Percentiles rank a stretch among this genome's conserved stretches.
Evolutionary conservation across 441 rosid species (phyloP).

Genomic region (Daphne laureola): DNA sequence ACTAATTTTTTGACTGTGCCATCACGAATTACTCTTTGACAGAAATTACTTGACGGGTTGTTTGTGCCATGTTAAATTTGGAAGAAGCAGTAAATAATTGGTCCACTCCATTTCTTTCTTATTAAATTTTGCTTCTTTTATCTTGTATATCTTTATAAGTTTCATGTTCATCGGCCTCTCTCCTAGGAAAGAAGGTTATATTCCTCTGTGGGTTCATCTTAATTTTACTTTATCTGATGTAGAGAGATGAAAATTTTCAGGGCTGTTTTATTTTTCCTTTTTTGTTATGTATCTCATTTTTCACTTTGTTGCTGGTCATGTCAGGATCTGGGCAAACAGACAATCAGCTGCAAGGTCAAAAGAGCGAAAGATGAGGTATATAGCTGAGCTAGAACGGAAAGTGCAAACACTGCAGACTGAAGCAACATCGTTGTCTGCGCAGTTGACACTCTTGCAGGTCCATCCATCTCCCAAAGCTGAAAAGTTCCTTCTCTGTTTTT

Average conservation of each 20-base stretch:
- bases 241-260: neutral
- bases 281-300: neutral
- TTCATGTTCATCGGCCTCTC: neutral
- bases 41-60: no score
- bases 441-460: constrained; percentile 85
- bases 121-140: neutral
- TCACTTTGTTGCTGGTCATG: constrained; percentile 10
- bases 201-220: neutral
- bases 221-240: neutral
- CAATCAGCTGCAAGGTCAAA: constrained; percentile 99
- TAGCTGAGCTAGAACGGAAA: constrained; percentile 95
- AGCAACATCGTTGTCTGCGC: constrained; percentile 93
- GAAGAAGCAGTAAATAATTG: neutral
- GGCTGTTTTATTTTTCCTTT: neutral
- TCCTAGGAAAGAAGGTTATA: neutral
- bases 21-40: no score
- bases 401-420: constrained; percentile 96
- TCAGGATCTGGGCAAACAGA: constrained; percentile 97
- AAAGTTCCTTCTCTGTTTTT: neutral
- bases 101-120: neutral
- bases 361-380: constrained; percentile 97
- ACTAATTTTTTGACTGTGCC: no score
- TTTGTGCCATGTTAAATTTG: no score
- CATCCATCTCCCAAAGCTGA: constrained; percentile 7
- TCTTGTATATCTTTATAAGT: neutral